A percentile compares a stretch with the other conserved stretches of the same genome.
Conservation (phyloP, 78 protist genomes). For the Acrasis kona region DNA sequence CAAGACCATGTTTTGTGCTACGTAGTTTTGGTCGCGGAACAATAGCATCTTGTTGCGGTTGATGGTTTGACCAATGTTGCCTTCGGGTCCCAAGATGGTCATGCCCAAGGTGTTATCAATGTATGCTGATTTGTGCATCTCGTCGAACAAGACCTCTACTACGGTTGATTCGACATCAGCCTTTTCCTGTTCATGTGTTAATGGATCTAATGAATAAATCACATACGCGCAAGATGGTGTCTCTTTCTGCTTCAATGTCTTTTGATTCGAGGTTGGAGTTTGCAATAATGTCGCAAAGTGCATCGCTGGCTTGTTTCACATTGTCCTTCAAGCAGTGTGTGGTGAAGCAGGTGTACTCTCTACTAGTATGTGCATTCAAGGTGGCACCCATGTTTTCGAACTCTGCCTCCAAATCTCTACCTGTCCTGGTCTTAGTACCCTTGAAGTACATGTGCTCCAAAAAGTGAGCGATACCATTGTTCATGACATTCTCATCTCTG, state of each 20-base stretch:
- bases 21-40: constrained; percentile 61
- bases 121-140: constrained; percentile 79
- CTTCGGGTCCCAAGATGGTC: constrained; percentile 86
- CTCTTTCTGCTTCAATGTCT: constrained; percentile 70
- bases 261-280: constrained; percentile 33
- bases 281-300: constrained; percentile 80
- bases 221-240: constrained; percentile 66
- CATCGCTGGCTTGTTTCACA: constrained; percentile 60
- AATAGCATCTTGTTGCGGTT: constrained; percentile 44
- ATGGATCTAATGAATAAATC: too few relatives aligned
- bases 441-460: constrained; percentile 94
- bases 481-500: constrained; percentile 81
- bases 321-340: constrained; percentile 67
- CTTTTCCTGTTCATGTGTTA: too few relatives aligned
- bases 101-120: constrained; percentile 54
- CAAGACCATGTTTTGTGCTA: constrained; percentile 81
- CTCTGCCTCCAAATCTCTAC: constrained; percentile 57
- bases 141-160: constrained; percentile 75
- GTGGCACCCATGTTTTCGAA: constrained; percentile 90
- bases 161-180: constrained; percentile 53
- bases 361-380: constrained; percentile 92
- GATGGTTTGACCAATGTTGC: constrained; percentile 59
- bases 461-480: constrained; percentile 96
- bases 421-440: constrained; percentile 69
- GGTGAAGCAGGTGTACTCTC: constrained; percentile 72